Evolutionary conservation across 495 filamentous ascomycete species (phyloP).

Genomic region (Massariosphaeria phaeospora): DNA sequence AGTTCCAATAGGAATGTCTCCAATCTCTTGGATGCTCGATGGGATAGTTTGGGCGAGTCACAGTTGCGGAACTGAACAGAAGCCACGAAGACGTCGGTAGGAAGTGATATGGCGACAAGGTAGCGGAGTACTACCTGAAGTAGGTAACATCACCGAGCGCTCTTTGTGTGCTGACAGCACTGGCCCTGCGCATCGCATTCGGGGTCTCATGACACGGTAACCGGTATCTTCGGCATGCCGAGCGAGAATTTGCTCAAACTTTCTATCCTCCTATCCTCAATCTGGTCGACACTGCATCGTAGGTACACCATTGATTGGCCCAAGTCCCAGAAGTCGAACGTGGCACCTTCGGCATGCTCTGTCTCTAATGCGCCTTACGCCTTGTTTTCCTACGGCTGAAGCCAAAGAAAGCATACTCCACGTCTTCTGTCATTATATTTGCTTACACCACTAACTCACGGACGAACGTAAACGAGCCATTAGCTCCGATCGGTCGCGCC

Average conservation of each 20-base stretch:
- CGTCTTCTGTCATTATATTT: too few relatives aligned
- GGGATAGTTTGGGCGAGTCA: constrained; percentile 35
- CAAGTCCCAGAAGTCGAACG: too few relatives aligned
- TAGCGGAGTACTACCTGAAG: constrained; percentile 25
- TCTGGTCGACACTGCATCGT: neutral
- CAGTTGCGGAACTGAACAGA: constrained; percentile 35
- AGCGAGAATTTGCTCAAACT: neutral
- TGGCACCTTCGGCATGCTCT: too few relatives aligned
- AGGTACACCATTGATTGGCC: too few relatives aligned
- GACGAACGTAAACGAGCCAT: too few relatives aligned
- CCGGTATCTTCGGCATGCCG: neutral
- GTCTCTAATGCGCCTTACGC: too few relatives aligned
- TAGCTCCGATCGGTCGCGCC: too few relatives aligned
- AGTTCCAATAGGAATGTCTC: constrained; percentile 5
- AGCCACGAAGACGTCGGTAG: constrained; percentile 32
- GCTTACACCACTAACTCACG: too few relatives aligned
- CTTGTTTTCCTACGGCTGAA: too few relatives aligned
- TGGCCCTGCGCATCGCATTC: neutral
- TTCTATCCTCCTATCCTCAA: neutral
- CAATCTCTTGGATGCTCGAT: constrained; percentile 31
- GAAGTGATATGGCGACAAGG: constrained; percentile 31
- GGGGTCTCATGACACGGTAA: neutral
- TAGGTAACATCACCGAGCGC: neutral
- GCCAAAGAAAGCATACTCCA: too few relatives aligned
- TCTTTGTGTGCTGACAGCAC: neutral